Conservation (phyloP, 768 basidiomycete genomes). For the Suillus subluteus region DNA sequence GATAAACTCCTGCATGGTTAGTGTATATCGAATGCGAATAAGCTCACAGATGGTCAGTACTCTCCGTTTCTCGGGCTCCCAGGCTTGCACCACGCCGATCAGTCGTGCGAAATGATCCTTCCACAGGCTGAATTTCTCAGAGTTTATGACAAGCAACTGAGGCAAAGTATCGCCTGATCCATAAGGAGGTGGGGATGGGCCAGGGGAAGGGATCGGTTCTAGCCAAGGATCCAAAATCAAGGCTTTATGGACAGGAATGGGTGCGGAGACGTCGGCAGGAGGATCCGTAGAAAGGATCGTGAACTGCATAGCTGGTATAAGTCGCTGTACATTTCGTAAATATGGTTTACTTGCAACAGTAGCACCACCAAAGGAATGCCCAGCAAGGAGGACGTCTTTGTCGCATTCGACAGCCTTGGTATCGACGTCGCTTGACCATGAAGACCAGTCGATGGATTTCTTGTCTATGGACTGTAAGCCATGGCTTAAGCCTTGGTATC, state of each 20-base stretch:
- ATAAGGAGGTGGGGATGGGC: conserved; percentile 37
- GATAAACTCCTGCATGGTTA: not conserved
- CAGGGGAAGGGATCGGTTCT: conserved; percentile 69
- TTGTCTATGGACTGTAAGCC: conserved; percentile 45
- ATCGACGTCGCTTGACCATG: conserved; percentile 40
- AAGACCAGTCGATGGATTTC: conserved; percentile 38
- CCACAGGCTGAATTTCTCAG: conserved; percentile 81
- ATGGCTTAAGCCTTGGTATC: conserved; percentile 25
- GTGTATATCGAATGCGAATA: not conserved
- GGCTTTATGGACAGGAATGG: conserved; percentile 58
- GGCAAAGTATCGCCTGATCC: conserved; percentile 29
- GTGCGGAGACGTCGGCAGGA: conserved; percentile 38
- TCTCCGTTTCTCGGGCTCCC: conserved; percentile 50
- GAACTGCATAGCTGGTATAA: conserved; percentile 40
- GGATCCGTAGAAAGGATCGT: conserved; percentile 57
- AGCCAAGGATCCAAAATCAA: conserved; percentile 85
- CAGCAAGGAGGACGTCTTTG: conserved; percentile 44
- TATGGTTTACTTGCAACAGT: conserved; percentile 44
- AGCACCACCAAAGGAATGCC: conserved; percentile 62
- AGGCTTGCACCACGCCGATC: conserved; percentile 52
- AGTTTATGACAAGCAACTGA: conserved; percentile 69
- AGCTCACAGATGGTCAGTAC: conserved; percentile 55
- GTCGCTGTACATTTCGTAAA: conserved; percentile 1
- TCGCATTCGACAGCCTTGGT: conserved; percentile 36
- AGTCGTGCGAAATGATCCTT: conserved; percentile 69